Conservation (phyloP, 2,329 filamentous ascomycete species). For the Thermothelomyces thermophilus region DNA sequence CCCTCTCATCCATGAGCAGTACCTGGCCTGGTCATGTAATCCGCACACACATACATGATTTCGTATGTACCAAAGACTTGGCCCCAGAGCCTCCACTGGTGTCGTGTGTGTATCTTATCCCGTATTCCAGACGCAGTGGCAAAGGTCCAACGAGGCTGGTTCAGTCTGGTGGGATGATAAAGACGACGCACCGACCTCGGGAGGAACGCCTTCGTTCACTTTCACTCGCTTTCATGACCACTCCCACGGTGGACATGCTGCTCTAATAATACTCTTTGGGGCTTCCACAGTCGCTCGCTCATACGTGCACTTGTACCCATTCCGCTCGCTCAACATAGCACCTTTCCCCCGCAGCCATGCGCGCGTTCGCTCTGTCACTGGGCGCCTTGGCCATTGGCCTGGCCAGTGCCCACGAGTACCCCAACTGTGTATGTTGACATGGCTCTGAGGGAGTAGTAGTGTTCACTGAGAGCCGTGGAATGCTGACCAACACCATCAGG, state of each 20-base stretch:
- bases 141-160: neutral
- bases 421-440: slow-evolving; percentile 20
- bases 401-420: slow-evolving; percentile 20
- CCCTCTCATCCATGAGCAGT: neutral
- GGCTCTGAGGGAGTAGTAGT: too few relatives aligned
- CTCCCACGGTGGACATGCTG: slow-evolving; percentile 1
- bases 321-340: slow-evolving; percentile 7
- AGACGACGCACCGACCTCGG: slow-evolving; percentile 2
- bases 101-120: too few relatives aligned
- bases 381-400: slow-evolving; percentile 22
- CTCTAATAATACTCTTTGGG: slow-evolving; percentile 18
- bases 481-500: slow-evolving; percentile 12
- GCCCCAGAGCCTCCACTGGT: too few relatives aligned
- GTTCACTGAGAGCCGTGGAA: too few relatives aligned
- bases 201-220: neutral
- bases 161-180: slow-evolving; percentile 5
- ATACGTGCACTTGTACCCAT: slow-evolving; percentile 9
- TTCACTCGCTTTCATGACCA: slow-evolving; percentile 1
- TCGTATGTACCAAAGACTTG: too few relatives aligned
- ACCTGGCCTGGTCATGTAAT: too few relatives aligned
- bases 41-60: too few relatives aligned
- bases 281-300: slow-evolving; percentile 20
- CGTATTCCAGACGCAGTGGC: too few relatives aligned
- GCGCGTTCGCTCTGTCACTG: slow-evolving; percentile 18
- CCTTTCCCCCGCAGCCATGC: slow-evolving; percentile 17